Percentiles rank a stretch among this genome's conserved stretches.
Conservation (phyloP, 108 stramenopile genomes). For the Cyclotella kingstonii region DNA sequence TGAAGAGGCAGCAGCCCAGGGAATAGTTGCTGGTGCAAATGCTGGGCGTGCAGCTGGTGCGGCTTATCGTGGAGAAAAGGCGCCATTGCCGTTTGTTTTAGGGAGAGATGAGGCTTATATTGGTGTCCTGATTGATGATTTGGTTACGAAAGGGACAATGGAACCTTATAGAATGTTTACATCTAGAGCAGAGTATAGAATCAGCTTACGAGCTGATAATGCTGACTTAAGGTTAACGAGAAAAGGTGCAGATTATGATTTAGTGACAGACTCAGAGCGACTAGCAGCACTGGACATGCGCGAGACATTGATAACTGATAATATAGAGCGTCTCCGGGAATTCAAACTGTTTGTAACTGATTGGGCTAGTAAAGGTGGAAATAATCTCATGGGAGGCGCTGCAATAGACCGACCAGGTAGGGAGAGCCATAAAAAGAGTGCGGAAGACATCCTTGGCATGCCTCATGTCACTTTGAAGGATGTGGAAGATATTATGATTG, state of each 20-base stretch:
- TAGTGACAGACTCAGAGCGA: constrained; percentile 82
- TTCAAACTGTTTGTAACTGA: constrained; percentile 79
- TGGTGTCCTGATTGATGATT: constrained; percentile 97
- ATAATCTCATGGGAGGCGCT: constrained; percentile 76
- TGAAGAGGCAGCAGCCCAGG: constrained; percentile 98
- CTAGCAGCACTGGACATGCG: constrained; percentile 75
- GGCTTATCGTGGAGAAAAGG: constrained; percentile 44
- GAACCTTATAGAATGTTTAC: constrained; percentile 99
- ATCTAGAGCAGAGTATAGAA: constrained; percentile 93
- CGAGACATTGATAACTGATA: constrained; percentile 68
- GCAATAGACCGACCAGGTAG: constrained; percentile 51
- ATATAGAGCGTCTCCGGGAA: constrained; percentile 51
- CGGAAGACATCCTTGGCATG: constrained; percentile 85
- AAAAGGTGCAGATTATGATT: constrained; percentile 88
- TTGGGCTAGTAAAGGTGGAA: constrained; percentile 77
- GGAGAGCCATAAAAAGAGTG: constrained; percentile 79
- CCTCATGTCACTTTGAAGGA: constrained; percentile 78
- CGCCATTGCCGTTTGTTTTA: constrained; percentile 78
- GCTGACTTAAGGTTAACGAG: constrained; percentile 94
- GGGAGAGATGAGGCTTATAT: constrained; percentile 96
- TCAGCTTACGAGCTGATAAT: constrained; percentile 91
- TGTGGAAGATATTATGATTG: constrained; percentile 78
- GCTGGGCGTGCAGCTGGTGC: constrained; percentile 76
- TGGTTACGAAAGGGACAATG: constrained; percentile 90
- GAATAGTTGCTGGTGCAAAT: constrained; percentile 93